Base-by-base conservation (phyloP, 2,329 filamentous ascomycete genomes). In the Fusarium graminum region DNA sequence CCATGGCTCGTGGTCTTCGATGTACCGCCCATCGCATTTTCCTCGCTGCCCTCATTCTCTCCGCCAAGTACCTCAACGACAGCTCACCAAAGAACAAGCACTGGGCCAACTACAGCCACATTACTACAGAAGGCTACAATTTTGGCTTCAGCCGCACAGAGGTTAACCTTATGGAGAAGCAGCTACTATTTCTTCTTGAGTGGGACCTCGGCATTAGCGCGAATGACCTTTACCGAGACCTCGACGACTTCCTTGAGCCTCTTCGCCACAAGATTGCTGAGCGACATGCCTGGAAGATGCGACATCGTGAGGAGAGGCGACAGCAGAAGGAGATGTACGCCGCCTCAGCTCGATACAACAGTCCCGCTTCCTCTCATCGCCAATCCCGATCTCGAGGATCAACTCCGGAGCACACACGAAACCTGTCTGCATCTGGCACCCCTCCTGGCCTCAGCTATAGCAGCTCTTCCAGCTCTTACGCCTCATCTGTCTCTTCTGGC, bases 11-110 rank as follows among this genome's bases (percentile, higher is more conserved):
- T 82, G 95, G 95, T 68, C 92, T 98, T 81, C 90, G 92, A 73
- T 98, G 95, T 85, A 98, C 95, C 25, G 93, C 94, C 44, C 95
- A 99, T 83, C 91, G 95, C 74, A 98, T 99, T 85, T 98, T 99
- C 82, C 87, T 99, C 46, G 94, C 92, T 40, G 84, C 92, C 16
- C 88, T 94, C 69, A 95, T 95, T 75, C 84, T 90, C 43, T 89
- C 95, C 2, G 94, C 95, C 72, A 99, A 99, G 89, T 97, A 97
- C 79, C 87, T 98, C 72, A 98, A 99, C 79, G 95, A 98, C 84
- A 97, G 93, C 63, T 97, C 93, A 13, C 95, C 95, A 66, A 98
- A 98, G 89, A 99, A 99, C 88, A 98, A 98, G 89, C 95, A 99
- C 85, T 99, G 95, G 95, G 94, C 95, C 68, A 90, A 89, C 74